phyloP scores from a whole-genome alignment of 148 eudicot species.

The Fagopyrum tataricum region DNA sequence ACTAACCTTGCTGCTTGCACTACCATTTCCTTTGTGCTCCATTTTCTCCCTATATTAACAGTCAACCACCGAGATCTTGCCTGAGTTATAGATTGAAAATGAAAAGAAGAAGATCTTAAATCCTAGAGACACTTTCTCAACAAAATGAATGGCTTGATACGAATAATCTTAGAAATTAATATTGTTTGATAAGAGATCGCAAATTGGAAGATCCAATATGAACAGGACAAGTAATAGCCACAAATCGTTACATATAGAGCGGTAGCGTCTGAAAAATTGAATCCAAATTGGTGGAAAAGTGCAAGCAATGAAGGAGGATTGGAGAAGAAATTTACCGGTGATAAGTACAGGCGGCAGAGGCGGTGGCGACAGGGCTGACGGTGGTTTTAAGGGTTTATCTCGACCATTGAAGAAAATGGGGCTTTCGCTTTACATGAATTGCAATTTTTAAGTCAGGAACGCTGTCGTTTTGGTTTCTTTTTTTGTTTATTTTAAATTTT shows the following conservation, averaged over 20 bases:
- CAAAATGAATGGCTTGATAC: background rate
- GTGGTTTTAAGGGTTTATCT: constrained; percentile 1
- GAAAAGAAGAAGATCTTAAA: constrained; percentile 1
- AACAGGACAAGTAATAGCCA: background rate
- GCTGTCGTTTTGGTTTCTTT: background rate
- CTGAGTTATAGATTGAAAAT: background rate
- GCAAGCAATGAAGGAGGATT: background rate
- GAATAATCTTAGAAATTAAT: background rate
- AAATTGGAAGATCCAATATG: background rate
- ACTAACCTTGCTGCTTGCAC: background rate
- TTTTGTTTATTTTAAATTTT: background rate
- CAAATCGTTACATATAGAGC: background rate
- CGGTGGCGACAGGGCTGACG: constrained; percentile 6
- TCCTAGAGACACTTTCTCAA: background rate
- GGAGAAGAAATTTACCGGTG: background rate
- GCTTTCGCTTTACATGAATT: background rate
- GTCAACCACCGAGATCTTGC: background rate
- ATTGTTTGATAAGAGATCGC: background rate
- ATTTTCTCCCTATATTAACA: constrained; percentile 18
- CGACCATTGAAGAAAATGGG: background rate
- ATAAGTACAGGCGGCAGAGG: background rate
- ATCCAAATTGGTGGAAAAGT: background rate
- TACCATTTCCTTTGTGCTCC: constrained; percentile 34
- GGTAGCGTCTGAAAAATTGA: background rate
- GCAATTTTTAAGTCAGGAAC: background rate